Conservation (phyloP, 768 basidiomycete genomes). For the Boletus tomentosulus region DNA sequence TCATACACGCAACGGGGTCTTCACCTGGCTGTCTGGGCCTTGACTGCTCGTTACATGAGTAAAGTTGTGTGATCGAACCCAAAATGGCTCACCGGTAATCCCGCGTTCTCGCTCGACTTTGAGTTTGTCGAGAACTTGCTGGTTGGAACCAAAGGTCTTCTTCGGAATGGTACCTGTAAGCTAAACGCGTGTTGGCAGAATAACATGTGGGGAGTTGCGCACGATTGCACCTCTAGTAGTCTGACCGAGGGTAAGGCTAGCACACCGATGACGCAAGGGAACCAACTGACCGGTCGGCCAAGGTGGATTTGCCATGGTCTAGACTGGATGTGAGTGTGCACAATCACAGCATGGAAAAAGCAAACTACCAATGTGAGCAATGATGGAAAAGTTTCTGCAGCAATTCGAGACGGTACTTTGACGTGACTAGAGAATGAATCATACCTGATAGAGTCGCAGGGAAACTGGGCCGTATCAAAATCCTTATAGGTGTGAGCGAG, state of each 20-base stretch:
- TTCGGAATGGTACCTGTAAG: conserved; percentile 83
- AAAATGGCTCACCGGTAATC: conserved; percentile 66
- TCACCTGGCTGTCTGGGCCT: conserved; percentile 91
- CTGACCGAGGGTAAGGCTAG: conserved; percentile 34
- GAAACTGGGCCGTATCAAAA: conserved; percentile 58
- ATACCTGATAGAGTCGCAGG: conserved; percentile 67
- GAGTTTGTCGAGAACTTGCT: conserved; percentile 87
- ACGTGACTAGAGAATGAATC: conserved; percentile 2
- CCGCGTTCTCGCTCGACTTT: conserved; percentile 97
- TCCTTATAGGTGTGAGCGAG: conserved; percentile 28
- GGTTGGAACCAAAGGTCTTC: conserved; percentile 61
- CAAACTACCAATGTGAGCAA: conserved; percentile 82
- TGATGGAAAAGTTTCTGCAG: conserved; percentile 87
- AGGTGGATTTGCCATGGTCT: conserved; percentile 96
- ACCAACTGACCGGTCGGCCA: conserved; percentile 71
- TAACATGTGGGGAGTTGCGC: background rate
- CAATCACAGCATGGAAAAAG: background rate
- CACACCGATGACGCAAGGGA: background rate
- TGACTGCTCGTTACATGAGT: conserved; percentile 48
- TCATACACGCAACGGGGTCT: background rate
- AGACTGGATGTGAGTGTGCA: conserved; percentile 4
- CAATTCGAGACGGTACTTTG: background rate
- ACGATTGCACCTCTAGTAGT: conserved; percentile 59
- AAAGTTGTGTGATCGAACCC: background rate
- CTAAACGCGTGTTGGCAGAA: conserved; percentile 37